Evolutionary conservation across 2,329 filamentous ascomycete species (phyloP), one percentile per base, ranked within the genome.

Genomic region (Colletotrichum euphorbiae): DNA sequence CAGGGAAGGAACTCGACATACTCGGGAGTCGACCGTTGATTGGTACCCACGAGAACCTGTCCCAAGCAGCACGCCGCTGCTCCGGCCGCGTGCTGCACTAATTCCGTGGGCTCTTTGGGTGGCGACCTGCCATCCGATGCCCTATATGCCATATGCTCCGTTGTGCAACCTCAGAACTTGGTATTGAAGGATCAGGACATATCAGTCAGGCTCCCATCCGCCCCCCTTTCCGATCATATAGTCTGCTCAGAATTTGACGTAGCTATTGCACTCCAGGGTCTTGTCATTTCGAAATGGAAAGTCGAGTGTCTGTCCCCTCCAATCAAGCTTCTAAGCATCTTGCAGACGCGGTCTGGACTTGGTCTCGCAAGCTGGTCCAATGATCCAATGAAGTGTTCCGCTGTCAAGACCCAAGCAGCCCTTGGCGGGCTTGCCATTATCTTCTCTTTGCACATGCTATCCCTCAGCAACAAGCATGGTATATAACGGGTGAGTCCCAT

Each of bases 401-500:
- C 31, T 12, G 36, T 42, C 21, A n/a, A 33, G 36, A 4, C 19
- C 52, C 19, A 56, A 52, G 46, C 33, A 43, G 6, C 21, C 46
- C 36, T 45, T 24, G 7, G 36, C 46, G 21, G 43, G 24, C 36
- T 28, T 24, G 38, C n/a, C 50, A 13, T 45, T 24, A 13, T 31
- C 46, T 24, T 45, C 6, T 43, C 4, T 12, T 9, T 33, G 3
- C 33, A n/a, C 13, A 21, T n/a, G 48, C 46, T n/a, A 24, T 33
- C 33, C n/a, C 45, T 46, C 40, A 6, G 19, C 12, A 11, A 9
- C 36, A 9, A 4, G n/a, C 8, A 13, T 38, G 48, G 59, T 57
- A 50, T 65, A 65, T 65, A 65, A 48, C 28, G 24, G 17, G 13
- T 36, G 13, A 58, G 65, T 55, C 65, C 65, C 61, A 58, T 68